Evolutionary conservation across 1,139 yeast species (phyloP).

Genomic region (Hyphopichia burtonii): DNA sequence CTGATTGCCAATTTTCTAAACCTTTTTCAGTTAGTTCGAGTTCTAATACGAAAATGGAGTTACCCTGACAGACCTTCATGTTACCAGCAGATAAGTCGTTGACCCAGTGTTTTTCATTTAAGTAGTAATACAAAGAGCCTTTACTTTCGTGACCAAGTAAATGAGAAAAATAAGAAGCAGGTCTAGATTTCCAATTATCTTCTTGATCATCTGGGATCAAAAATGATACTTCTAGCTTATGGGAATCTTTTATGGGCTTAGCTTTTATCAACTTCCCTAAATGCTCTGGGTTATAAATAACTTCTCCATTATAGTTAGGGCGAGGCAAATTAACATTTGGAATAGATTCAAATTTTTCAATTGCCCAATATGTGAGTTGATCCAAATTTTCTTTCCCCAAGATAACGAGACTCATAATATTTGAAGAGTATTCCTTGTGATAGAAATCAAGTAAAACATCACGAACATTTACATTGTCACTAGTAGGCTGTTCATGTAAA

Average conservation of each 20-base stretch:
- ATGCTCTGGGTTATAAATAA: constrained; percentile 40
- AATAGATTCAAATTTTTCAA: constrained; percentile 63
- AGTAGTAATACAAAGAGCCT: constrained; percentile 71
- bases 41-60: constrained; percentile 63
- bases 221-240: constrained; percentile 66
- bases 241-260: constrained; percentile 79
- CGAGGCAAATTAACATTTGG: constrained; percentile 52
- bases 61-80: constrained; percentile 66
- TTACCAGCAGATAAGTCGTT: constrained; percentile 76
- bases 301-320: constrained; percentile 44
- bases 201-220: constrained; percentile 72
- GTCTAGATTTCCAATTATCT: constrained; percentile 62
- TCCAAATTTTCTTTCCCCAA: constrained; percentile 81
- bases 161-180: constrained; percentile 72
- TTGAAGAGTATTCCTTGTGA: constrained; percentile 62
- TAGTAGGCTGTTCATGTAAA: constrained; percentile 53
- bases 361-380: constrained; percentile 67
- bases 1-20: constrained; percentile 58
- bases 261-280: constrained; percentile 59
- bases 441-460: constrained; percentile 65
- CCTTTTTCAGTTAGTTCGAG: constrained; percentile 79
- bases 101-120: constrained; percentile 76
- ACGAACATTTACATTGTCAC: constrained; percentile 55
- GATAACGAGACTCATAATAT: constrained; percentile 83
- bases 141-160: constrained; percentile 87